Evolutionary conservation across 345 rosid genomes (phyloP).

Genomic region (Hypericum perforatum): DNA sequence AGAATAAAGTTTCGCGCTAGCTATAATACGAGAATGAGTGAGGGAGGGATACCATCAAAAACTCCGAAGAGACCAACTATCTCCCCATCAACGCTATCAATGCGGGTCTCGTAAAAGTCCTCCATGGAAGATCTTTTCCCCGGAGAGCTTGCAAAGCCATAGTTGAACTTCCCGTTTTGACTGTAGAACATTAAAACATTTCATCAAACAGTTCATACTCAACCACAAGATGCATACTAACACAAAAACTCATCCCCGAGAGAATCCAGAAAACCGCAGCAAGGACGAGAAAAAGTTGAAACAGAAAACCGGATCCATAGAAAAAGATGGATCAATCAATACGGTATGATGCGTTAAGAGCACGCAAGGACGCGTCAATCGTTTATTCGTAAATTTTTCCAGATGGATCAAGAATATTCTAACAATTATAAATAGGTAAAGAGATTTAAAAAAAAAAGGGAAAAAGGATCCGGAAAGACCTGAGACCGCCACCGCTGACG

Average conservation of each 20-base stretch:
- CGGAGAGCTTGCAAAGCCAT: slow-evolving; percentile 49
- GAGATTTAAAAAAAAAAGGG: too few species aligned
- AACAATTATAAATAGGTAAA: too few species aligned
- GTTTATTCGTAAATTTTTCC: too few species aligned
- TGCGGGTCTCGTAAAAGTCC: slow-evolving; percentile 49
- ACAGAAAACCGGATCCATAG: not conserved
- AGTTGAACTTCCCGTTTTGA: slow-evolving; percentile 16
- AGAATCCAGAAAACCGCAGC: too few species aligned
- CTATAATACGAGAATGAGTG: too few species aligned
- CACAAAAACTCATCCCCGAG: too few species aligned
- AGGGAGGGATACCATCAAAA: slow-evolving; percentile 39
- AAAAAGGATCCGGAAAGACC: not conserved
- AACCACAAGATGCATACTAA: too few species aligned
- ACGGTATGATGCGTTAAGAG: not conserved
- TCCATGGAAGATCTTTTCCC: slow-evolving; percentile 62
- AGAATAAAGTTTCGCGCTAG: not conserved
- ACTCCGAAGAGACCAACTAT: slow-evolving; percentile 54
- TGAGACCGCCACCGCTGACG: slow-evolving; percentile 5
- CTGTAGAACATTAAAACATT: too few species aligned
- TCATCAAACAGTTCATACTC: too few species aligned
- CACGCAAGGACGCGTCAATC: too few species aligned
- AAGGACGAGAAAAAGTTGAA: not conserved
- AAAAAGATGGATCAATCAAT: not conserved
- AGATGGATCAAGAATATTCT: too few species aligned
- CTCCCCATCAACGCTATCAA: slow-evolving; percentile 47